Conservation (phyloP, 2,329 filamentous ascomycete genomes). For the Calonectria hawksworthii region DNA sequence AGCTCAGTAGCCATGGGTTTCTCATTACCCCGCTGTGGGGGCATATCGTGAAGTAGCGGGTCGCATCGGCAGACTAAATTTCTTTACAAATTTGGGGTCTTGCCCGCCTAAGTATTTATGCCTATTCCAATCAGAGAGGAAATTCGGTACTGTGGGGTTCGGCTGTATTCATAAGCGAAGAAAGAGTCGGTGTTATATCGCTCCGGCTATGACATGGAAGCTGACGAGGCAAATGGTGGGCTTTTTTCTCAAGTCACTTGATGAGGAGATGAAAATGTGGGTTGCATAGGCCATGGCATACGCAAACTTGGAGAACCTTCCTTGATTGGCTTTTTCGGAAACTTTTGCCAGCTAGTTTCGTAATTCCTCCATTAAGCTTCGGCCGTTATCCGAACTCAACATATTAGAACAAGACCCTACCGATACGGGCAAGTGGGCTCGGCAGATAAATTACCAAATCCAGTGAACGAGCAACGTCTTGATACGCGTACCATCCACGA, state of each 20-base stretch:
- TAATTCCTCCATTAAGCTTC: neutral
- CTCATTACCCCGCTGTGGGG: neutral
- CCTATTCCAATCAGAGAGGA: neutral
- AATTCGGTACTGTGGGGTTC: neutral
- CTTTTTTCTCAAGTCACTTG: neutral
- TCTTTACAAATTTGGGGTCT: neutral
- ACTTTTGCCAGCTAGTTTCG: neutral
- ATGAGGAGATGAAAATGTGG: neutral
- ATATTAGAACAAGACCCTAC: neutral
- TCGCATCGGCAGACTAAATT: neutral
- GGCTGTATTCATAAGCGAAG: neutral
- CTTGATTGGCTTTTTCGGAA: neutral
- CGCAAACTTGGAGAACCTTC: neutral
- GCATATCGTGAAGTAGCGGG: neutral
- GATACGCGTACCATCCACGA: neutral
- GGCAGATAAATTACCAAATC: neutral
- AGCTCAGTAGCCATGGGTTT: neutral
- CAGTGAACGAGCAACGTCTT: neutral
- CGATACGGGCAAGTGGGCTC: neutral
- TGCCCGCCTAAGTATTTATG: neutral
- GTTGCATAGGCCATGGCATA: neutral
- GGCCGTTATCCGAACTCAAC: neutral
- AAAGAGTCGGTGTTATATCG: neutral
- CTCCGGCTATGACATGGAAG: neutral
- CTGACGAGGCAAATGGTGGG: neutral